Conservation (phyloP, 306 rosid genomes). For the Cicer judaicum region DNA sequence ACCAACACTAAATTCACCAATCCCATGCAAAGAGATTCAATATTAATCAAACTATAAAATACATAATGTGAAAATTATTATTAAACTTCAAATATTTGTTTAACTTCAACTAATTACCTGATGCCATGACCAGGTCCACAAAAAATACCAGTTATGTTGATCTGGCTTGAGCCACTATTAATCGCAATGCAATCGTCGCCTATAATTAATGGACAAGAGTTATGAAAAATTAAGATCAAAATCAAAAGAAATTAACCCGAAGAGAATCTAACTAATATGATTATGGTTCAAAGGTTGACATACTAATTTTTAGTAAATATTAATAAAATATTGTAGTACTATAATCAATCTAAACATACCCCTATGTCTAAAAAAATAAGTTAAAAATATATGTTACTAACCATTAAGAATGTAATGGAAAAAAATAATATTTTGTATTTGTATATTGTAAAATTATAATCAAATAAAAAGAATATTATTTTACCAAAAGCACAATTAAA, state of each 20-base stretch:
- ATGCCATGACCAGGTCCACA: conserved; percentile 75
- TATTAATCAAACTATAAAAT: background rate
- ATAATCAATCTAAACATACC: background rate
- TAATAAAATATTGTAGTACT: background rate
- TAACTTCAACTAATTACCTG: conserved; percentile 38
- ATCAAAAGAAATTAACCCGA: background rate
- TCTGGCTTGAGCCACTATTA: conserved; percentile 42
- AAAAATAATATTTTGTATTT: no score
- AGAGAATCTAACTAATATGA: background rate
- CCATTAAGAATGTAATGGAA: no score
- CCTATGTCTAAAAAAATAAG: no score
- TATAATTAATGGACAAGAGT: background rate
- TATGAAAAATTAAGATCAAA: background rate
- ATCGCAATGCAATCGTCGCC: conserved; percentile 69
- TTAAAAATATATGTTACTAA: no score
- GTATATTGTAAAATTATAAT: background rate
- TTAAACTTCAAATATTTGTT: background rate
- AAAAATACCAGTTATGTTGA: conserved; percentile 47
- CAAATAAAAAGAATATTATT: background rate
- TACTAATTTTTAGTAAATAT: no score
- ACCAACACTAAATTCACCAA: conserved; percentile 52
- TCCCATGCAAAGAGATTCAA: background rate
- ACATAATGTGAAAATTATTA: background rate
- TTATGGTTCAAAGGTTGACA: background rate
- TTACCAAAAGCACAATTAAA: background rate